Evolutionary conservation across 805 yeast species (phyloP), one percentile per base, ranked within the genome.

Genomic region (Pichia exigua): DNA sequence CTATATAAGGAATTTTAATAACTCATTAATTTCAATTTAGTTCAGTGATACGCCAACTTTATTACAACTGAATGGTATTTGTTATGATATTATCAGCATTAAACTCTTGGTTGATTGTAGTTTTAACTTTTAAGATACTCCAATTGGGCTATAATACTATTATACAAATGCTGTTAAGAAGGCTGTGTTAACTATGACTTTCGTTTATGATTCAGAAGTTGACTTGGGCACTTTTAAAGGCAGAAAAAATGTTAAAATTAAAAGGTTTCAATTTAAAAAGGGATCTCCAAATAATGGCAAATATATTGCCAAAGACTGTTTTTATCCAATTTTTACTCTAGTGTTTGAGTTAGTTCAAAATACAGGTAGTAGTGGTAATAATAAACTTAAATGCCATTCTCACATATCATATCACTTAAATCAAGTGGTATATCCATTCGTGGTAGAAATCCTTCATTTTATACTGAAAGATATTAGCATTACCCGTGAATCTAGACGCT

Each of bases 361-460:
- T 22, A 30, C 42, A 21, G 24, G 20, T n/a, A 21, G 26, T 21
- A 28, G 30, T 4, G 52, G 45, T 22, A 18, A 15, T 15, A 47
- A 28, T 15, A 47, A 45, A 26, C 26, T 50, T 17, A 42, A n/a
- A 18, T 30, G 15, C 28, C 49, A 7, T 22, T 50, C 7, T 21
- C 17, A 7, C 17, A 45, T 15, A 35, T 10, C n/a, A 6, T 57
- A 1, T 48, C 28, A 2, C 54, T 67, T n/a, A 55, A 58, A 40
- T 65, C 73, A 0, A 58, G 73, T 35, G 82, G 82, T 1, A 74
- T 81, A 4, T 76, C 77, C 15, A 85, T 80, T 10, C 64, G 85
- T 54, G 85, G 85, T 3, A 63, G 85, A 48, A 81, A 80, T 57
- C 85, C 85, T 3, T 72, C 78, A n/a, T 81, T 80, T 55, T 80